Percentiles rank a stretch among this genome's conserved stretches.
Evolutionary conservation across 2,329 filamentous ascomycete genomes (phyloP).

Genomic region (Rosellinia necatrix): DNA sequence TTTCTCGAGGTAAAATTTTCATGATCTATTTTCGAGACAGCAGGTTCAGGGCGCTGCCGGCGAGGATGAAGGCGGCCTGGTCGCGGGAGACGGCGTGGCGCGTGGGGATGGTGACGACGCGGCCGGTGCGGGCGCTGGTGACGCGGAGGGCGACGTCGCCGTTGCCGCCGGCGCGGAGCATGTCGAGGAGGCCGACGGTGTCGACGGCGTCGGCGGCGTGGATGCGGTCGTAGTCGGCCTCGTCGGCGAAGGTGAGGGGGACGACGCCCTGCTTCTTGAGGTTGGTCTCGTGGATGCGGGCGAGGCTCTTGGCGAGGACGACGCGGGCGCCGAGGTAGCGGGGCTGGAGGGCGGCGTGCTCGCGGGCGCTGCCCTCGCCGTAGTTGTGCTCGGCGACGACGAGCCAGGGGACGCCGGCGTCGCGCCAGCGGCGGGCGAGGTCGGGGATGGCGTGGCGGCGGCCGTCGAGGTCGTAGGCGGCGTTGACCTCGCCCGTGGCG

Average conservation of each 20-base stretch:
- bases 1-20: too few species aligned
- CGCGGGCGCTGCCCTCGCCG: conserved; percentile 85
- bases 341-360: conserved; percentile 88
- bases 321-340: conserved; percentile 86
- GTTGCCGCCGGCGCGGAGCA: conserved; percentile 76
- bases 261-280: conserved; percentile 98
- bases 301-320: conserved; percentile 85
- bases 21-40: conserved; percentile 67
- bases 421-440: conserved; percentile 82
- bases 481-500: conserved; percentile 89
- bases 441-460: conserved; percentile 77
- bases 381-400: conserved; percentile 98
- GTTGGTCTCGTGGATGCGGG: conserved; percentile 93
- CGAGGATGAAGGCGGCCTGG: conserved; percentile 89
- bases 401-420: conserved; percentile 77
- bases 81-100: conserved; percentile 88
- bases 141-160: conserved; percentile 75
- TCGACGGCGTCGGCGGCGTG: conserved; percentile 80
- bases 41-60: conserved; percentile 91
- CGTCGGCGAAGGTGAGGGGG: conserved; percentile 86
- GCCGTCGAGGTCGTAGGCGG: conserved; percentile 85
- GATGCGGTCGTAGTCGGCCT: conserved; percentile 85
- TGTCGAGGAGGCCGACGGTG: conserved; percentile 83
- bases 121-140: conserved; percentile 63
- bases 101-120: conserved; percentile 73